Percentiles rank a stretch among this genome's conserved stretches.
These are phyloP conservation scores for Volvox carteri DNA, from an alignment of 163 green algal species.

Conservation along the genomic window DNA sequence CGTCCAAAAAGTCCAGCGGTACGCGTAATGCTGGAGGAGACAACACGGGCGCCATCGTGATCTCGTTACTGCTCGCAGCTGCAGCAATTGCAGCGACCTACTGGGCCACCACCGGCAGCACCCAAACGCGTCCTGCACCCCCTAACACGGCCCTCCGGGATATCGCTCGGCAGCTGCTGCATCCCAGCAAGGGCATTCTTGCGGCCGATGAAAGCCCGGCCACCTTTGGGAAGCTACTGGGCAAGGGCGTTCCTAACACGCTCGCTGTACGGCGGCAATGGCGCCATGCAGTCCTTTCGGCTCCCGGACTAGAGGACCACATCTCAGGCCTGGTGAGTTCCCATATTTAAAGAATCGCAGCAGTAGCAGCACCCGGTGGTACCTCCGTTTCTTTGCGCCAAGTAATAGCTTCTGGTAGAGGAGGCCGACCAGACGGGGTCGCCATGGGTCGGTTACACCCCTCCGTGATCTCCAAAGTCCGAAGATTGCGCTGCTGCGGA, in stretches of 20 bases:
- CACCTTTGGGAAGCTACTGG: constrained; percentile 91
- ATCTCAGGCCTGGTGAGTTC: constrained; percentile 68
- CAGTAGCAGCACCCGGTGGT: no score
- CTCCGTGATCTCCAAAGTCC: no score
- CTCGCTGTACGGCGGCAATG: constrained; percentile 75
- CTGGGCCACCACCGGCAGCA: not conserved
- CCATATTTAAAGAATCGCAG: no score
- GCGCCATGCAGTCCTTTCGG: constrained; percentile 84
- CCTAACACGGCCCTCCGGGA: constrained; percentile 55
- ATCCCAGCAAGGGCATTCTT: constrained; percentile 86
- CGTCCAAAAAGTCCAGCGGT: not conserved
- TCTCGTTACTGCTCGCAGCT: not conserved
- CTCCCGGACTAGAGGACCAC: constrained; percentile 64
- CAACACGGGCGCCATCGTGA: constrained; percentile 3
- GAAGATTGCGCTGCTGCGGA: no score
- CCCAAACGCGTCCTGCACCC: not conserved
- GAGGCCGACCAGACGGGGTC: no score
- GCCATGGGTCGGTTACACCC: no score
- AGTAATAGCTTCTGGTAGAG: no score
- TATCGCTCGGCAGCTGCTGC: constrained; percentile 68
- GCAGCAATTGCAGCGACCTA: not conserved
- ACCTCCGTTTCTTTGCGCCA: no score
- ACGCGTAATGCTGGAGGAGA: not conserved
- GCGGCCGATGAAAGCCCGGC: constrained; percentile 90
- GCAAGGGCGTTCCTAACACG: constrained; percentile 78